These are phyloP conservation scores for Barnettozyma botsteinii DNA, from an alignment of 805 yeast genomes.

Conservation along the genomic window DNA sequence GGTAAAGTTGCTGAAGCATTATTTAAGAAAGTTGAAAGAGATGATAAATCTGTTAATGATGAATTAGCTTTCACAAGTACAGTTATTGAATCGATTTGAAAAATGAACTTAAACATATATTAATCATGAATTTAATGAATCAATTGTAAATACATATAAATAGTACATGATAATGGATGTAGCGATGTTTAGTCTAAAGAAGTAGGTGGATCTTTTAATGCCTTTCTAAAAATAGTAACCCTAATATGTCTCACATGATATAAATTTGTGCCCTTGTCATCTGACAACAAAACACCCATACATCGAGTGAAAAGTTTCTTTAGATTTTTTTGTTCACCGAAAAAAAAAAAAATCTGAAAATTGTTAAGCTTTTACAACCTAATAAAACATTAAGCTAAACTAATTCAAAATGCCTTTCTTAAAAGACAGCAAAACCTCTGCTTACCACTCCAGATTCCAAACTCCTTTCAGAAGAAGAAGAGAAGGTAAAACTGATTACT, in stretches of 20 bases:
- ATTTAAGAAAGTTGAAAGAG: conserved; percentile 12
- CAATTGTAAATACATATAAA: no score
- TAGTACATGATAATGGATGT: no score
- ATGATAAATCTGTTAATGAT: conserved; percentile 7
- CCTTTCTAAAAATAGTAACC: no score
- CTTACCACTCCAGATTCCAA: conserved; percentile 99
- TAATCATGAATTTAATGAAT: no score
- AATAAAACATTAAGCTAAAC: background rate
- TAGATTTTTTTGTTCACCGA: background rate
- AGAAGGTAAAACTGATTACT: conserved; percentile 99
- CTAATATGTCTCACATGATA: no score
- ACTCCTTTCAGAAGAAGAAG: conserved; percentile 99
- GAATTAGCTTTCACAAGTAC: background rate
- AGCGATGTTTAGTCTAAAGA: no score
- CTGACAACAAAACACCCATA: no score
- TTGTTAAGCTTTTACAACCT: background rate
- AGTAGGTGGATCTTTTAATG: no score
- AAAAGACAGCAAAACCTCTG: conserved; percentile 69
- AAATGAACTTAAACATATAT: no score
- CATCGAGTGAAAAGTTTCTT: conserved; percentile 8
- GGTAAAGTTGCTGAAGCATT: conserved; percentile 17
- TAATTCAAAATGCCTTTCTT: conserved; percentile 65
- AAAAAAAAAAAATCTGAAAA: conserved; percentile 1
- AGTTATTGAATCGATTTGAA: no score
- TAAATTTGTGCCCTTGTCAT: no score